Evolutionary conservation across 176 grass and related monocot genomes (phyloP), one percentile per base, ranked within the genome.

Genomic region (Aegilops umbellulata): DNA sequence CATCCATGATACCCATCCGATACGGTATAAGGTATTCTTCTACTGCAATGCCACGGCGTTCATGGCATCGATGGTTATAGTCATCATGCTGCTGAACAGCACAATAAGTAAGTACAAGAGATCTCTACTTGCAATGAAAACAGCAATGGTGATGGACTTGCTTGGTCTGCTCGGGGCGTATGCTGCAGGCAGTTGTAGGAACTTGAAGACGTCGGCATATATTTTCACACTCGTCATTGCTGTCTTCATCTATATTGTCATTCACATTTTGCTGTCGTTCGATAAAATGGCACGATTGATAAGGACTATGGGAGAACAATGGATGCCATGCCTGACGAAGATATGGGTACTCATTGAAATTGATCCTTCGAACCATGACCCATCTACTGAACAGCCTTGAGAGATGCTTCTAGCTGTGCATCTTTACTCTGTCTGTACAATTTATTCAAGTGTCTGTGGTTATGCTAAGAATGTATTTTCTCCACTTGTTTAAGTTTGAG

Each of bases 221-320:
- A 25, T 93, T 26, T 93, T 83, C 4, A 51, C 84, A 11, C 70
- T 93, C 2, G 77, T 86, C 74, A 27, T 89, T 39, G 86, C 69
- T 8, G 92, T 93, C 4, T 88, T 93, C 49, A n/a, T 88, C 55
- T 88, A 90, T 74, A 80, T 90, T 19, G 20, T 83, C 53, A 63
- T 83, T 63, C 86, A 88, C 27, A 36, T 88, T 27, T 29, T 83
- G 6, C n/a, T 88, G 51, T 88, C 86, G 8, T 88, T 88, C 1
- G 65, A 78, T 35, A 63, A 88, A 32, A 70, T 83, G 51, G 80
- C 63, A 49, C 65, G 11, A 11, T 35, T 83, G 6, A 27, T 88
- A 14, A 77, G 76, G 64, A 47, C 22, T 20, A 69, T 30, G 10
- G 80, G 72, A 77, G 73, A 83, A 77, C 64, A 47, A 14, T 77